A percentile compares a stretch with the other conserved stretches of the same genome.
phyloP scores from a whole-genome alignment of 2,329 filamentous ascomycete species.

The Hypoxylon sp. region DNA sequence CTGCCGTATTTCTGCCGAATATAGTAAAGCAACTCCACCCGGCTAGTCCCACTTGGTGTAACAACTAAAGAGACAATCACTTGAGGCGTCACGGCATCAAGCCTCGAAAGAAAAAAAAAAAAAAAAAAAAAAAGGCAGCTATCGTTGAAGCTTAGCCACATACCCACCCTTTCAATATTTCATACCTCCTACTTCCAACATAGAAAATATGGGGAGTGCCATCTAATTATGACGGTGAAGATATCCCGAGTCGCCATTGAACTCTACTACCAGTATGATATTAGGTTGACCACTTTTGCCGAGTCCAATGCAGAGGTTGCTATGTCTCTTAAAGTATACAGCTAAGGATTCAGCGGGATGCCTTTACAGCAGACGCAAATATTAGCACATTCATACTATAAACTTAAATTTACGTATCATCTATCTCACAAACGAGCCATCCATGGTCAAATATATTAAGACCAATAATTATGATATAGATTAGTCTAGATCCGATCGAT shows the following conservation, averaged over 20 bases:
- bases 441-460: neutral
- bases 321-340: neutral
- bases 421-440: neutral
- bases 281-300: neutral
- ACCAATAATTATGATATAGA: neutral
- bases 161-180: too few species aligned
- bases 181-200: neutral
- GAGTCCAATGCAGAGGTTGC: neutral
- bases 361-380: neutral
- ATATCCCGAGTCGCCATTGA: neutral
- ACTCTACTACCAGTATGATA: neutral
- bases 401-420: neutral
- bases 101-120: too few species aligned
- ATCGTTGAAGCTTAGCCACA: neutral
- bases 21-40: too few species aligned
- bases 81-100: neutral
- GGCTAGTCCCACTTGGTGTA: conserved; percentile 3
- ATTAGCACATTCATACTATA: neutral
- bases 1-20: conserved; percentile 15
- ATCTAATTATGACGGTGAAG: neutral
- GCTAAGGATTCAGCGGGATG: neutral
- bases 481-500: neutral
- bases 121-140: neutral
- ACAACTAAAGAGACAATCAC: neutral
- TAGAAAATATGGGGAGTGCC: neutral